phyloP scores from a whole-genome alignment of 2,329 filamentous ascomycete species.

The Fusarium equiseti region DNA sequence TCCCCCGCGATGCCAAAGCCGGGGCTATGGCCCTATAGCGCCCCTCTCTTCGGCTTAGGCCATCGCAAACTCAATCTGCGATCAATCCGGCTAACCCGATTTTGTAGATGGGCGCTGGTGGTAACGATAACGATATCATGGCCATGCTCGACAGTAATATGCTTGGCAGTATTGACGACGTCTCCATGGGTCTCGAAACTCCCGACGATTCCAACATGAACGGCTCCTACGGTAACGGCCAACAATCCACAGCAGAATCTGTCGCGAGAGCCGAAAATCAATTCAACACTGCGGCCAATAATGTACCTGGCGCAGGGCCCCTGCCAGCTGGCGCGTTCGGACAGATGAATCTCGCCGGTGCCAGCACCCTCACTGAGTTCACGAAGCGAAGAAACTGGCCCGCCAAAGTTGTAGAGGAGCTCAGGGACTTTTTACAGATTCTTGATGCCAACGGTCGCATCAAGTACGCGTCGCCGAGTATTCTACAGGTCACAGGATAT shows the following conservation, averaged over 20 bases:
- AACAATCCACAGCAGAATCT: constrained; percentile 47
- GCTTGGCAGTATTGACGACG: constrained; percentile 54
- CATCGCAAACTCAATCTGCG: constrained; percentile 35
- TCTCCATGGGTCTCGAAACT: constrained; percentile 60
- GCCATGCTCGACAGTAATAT: constrained; percentile 58
- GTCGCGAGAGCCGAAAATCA: constrained; percentile 52
- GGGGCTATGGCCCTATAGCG: constrained; percentile 34
- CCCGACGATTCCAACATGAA: constrained; percentile 47
- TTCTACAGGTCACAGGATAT: constrained; percentile 81
- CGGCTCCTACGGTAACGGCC: constrained; percentile 40
- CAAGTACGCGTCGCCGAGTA: constrained; percentile 86
- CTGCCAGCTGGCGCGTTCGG: constrained; percentile 56
- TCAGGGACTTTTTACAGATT: constrained; percentile 90
- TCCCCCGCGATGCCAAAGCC: constrained; percentile 23
- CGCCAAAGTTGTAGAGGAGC: constrained; percentile 87
- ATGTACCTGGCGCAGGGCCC: constrained; percentile 58
- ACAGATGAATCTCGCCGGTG: constrained; percentile 51
- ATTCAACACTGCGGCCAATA: constrained; percentile 52
- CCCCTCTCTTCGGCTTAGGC: constrained; percentile 18
- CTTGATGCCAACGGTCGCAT: constrained; percentile 87
- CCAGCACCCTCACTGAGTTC: constrained; percentile 67
- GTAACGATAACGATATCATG: constrained; percentile 57
- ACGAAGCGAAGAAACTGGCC: constrained; percentile 81
- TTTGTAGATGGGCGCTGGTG: constrained; percentile 45
- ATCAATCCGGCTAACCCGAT: constrained; percentile 38